Base-by-base conservation (phyloP, 73 alveolate species). In the Loxodes magnus region DNA sequence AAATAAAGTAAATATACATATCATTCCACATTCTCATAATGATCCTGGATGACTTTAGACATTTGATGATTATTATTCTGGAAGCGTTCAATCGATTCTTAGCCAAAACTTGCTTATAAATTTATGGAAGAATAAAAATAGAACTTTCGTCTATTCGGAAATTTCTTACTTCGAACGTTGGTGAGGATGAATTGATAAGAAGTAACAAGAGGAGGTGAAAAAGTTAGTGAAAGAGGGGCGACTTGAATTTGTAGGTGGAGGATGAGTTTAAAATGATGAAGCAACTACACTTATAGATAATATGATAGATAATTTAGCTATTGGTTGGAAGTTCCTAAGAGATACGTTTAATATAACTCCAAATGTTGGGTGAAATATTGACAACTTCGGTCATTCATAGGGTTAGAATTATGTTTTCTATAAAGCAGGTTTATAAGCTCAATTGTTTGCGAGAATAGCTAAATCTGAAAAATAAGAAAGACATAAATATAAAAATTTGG, bases 1-100 rank as follows among this genome's bases (percentile, higher is more conserved):
- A n/a, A n/a, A n/a, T n/a, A n/a, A n/a, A n/a, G n/a, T 88, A 25
- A 44, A 71, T 12, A 86, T 92, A 12, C 97, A 84, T 58, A 57
- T 92, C 3, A 79, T 92, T 10, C 88, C 96, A 9, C 99, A 92
- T 67, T 71, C 97, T 28, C 99, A 92, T 73, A 94, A 88, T 50
- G 99, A 92, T 69, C 92, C 88, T 30, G 99, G 99, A 30, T 92
- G 99, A 97, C 69, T 88, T 19, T 74, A 86, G 74, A 76, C 99
- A 22, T 85, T 77, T 21, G 93, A 85, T 41, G 15, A 83, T 14
- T 46, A 46, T 3, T 46, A 46, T 24, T 14, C 7, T 21, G n/a
- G 20, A 22, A 7, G 27, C 5, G 15, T 24, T 24, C 46, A 19
- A 17, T 10, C 9, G 20, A 46, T 24, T 24, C 39, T 46, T 0